These are phyloP conservation scores for Phytophthora multivora DNA, from an alignment of 352 stramenopile species.

Conservation along the genomic window DNA sequence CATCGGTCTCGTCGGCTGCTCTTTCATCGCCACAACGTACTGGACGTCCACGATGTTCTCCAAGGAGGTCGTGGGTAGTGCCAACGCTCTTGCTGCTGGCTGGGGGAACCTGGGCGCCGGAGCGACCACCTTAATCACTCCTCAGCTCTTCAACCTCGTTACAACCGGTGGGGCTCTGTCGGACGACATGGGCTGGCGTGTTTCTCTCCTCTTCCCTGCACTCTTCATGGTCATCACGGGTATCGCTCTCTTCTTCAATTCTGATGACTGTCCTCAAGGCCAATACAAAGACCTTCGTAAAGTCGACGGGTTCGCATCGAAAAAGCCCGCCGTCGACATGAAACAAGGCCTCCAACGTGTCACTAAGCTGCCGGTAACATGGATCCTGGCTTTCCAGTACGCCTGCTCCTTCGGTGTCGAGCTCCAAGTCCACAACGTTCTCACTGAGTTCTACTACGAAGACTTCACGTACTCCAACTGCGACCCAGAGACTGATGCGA, in stretches of 20 bases:
- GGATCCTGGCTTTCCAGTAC: slow-evolving; percentile 92
- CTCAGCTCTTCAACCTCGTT: slow-evolving; percentile 88
- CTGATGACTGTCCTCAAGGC: slow-evolving; percentile 93
- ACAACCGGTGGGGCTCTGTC: slow-evolving; percentile 53
- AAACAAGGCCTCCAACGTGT: slow-evolving; percentile 53
- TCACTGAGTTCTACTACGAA: slow-evolving; percentile 90
- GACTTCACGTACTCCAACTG: slow-evolving; percentile 77
- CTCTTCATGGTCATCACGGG: slow-evolving; percentile 80
- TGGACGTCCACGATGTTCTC: slow-evolving; percentile 95
- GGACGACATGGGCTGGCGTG: slow-evolving; percentile 88
- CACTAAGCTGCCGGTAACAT: slow-evolving; percentile 70
- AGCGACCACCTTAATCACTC: slow-evolving; percentile 87
- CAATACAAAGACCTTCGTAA: slow-evolving; percentile 86
- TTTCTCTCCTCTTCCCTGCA: slow-evolving; percentile 90
- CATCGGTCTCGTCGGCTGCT: slow-evolving; percentile 93
- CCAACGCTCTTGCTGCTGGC: slow-evolving; percentile 92
- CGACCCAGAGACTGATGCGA: slow-evolving; percentile 26
- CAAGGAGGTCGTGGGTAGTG: slow-evolving; percentile 92
- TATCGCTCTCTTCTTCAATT: slow-evolving; percentile 72
- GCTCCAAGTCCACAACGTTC: slow-evolving; percentile 94
- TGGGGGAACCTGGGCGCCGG: slow-evolving; percentile 95
- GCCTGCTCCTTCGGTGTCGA: slow-evolving; percentile 94
- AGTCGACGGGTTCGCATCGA: slow-evolving; percentile 11
- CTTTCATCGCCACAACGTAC: slow-evolving; percentile 94
- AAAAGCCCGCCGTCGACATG: slow-evolving; percentile 34